Evolutionary conservation across 768 basidiomycete species (phyloP).

Genomic region (Suillus occidentalis): DNA sequence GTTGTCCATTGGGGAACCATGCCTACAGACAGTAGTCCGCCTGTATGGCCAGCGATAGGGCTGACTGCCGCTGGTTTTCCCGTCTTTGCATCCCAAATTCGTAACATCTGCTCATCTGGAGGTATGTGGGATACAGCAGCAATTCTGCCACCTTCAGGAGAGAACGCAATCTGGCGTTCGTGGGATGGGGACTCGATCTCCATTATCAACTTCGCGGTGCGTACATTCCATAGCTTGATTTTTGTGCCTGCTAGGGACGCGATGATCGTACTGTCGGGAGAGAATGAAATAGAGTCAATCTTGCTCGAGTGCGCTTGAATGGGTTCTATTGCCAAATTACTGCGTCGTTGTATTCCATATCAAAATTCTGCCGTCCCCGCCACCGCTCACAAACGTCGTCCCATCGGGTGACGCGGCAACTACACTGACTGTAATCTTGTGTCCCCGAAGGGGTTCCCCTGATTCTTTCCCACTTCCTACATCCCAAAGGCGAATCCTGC

Average conservation of each 20-base stretch:
- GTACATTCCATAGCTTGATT: background rate
- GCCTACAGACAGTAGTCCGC: background rate
- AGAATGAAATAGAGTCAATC: background rate
- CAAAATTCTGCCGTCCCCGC: background rate
- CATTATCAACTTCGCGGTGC: background rate
- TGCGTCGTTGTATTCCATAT: background rate
- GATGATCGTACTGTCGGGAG: background rate
- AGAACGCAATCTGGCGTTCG: background rate
- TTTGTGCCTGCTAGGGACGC: background rate
- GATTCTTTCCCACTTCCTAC: background rate
- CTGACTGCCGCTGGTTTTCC: background rate
- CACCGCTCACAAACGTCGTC: background rate
- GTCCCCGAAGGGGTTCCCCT: background rate
- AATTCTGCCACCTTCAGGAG: background rate
- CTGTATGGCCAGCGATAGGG: background rate
- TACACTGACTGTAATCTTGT: background rate
- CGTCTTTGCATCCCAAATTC: background rate
- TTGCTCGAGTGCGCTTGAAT: background rate
- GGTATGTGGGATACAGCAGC: background rate
- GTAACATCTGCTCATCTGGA: background rate
- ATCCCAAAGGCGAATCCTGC: slow-evolving; percentile 1
- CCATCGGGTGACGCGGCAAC: background rate
- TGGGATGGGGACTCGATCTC: background rate
- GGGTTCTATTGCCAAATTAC: background rate
- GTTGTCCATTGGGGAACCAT: background rate